Evolutionary conservation across 129 eudicot species (phyloP).

Genomic region (Rutidosis leptorrhynchoides): DNA sequence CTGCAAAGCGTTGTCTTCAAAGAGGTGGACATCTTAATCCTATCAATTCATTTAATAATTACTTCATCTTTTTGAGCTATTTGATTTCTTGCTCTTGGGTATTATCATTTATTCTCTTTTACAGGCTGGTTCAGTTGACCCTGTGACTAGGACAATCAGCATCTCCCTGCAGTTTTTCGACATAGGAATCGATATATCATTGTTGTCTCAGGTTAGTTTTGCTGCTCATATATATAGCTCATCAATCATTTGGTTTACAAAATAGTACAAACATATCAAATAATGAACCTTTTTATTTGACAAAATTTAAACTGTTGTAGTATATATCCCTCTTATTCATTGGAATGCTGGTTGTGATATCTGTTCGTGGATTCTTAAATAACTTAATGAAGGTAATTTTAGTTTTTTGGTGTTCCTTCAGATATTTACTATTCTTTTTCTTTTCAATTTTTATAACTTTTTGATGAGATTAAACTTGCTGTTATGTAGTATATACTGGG

Average conservation of each 20-base stretch:
- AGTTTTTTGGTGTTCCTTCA: conserved; percentile 7
- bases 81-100: conserved; percentile 7
- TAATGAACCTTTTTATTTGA: background rate
- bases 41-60: conserved; percentile 12
- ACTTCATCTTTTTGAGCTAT: conserved; percentile 12
- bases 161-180: conserved; percentile 84
- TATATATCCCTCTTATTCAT: conserved; percentile 92
- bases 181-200: conserved; percentile 79
- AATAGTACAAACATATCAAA: background rate
- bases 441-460: background rate
- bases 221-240: background rate
- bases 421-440: background rate
- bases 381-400: conserved; percentile 88
- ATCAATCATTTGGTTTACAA: background rate
- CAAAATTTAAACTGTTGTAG: too few species aligned
- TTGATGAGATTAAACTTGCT: background rate
- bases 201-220: conserved; percentile 80
- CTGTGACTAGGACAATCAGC: conserved; percentile 91
- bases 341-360: conserved; percentile 90
- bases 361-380: conserved; percentile 89
- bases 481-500: conserved; percentile 2
- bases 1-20: conserved; percentile 97
- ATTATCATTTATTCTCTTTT: conserved; percentile 11
- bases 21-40: conserved; percentile 54
- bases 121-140: conserved; percentile 96